Conservation (phyloP, 1,139 yeast species). For the Blastobotrys aristatus region DNA sequence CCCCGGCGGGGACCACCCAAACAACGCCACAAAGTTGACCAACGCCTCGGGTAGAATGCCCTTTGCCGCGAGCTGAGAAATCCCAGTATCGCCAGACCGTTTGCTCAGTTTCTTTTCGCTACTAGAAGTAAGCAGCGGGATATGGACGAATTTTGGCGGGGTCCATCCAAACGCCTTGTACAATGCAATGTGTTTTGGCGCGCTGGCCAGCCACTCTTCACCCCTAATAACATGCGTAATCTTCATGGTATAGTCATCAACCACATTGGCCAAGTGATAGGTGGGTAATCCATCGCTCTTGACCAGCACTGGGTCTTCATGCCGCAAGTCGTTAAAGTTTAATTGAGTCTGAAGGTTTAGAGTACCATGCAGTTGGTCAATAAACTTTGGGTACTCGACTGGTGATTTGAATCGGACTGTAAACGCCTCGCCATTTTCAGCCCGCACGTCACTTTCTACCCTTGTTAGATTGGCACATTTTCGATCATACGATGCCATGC, state of each 20-base stretch:
- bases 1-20: conserved; percentile 78
- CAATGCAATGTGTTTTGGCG: conserved; percentile 88
- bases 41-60: conserved; percentile 85
- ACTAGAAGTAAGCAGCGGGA: conserved; percentile 74
- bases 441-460: conserved; percentile 40
- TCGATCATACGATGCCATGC: conserved; percentile 88
- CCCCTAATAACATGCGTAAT: conserved; percentile 95
- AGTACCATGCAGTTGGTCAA: conserved; percentile 72
- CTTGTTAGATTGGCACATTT: conserved; percentile 50
- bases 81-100: conserved; percentile 76
- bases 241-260: conserved; percentile 89
- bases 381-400: conserved; percentile 55
- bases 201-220: conserved; percentile 95
- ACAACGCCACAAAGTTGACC: conserved; percentile 78
- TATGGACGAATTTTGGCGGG: conserved; percentile 79
- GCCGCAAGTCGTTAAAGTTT: conserved; percentile 62
- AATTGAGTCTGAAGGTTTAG: conserved; percentile 75
- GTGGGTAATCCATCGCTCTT: conserved; percentile 95
- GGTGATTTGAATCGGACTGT: conserved; percentile 54
- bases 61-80: conserved; percentile 47
- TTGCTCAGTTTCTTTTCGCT: conserved; percentile 80
- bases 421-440: conserved; percentile 34
- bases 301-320: conserved; percentile 82
- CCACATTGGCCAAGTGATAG: conserved; percentile 91
- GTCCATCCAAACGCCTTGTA: conserved; percentile 85